Conservation (phyloP, 345 rosid genomes). For the Erysimum cheiranthoides region DNA sequence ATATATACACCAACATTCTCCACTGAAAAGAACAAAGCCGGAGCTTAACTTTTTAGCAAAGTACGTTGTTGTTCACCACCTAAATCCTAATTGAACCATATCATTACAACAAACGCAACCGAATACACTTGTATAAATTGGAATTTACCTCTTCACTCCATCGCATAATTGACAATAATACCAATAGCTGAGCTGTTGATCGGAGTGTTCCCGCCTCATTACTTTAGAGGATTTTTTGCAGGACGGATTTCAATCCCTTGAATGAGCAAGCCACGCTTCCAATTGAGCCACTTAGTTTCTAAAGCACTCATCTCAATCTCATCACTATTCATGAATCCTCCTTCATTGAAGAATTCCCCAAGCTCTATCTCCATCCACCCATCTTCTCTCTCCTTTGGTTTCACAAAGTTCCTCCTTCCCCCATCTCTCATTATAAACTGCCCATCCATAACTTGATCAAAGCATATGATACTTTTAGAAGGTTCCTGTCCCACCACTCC, state of each 20-base stretch:
- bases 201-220: neutral
- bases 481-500: conserved; percentile 28
- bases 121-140: neutral
- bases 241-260: conserved; percentile 27
- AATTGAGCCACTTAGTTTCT: neutral
- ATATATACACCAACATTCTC: too few species aligned
- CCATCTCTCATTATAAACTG: neutral
- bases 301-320: conserved; percentile 17
- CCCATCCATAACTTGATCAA: neutral
- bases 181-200: neutral
- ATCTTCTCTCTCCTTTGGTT: conserved; percentile 13
- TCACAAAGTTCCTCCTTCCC: neutral
- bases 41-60: neutral
- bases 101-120: neutral
- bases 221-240: neutral
- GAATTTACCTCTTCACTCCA: neutral
- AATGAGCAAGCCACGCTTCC: conserved; percentile 24
- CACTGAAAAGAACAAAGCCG: too few species aligned
- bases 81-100: neutral
- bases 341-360: conserved; percentile 14
- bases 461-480: conserved; percentile 18
- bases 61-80: neutral
- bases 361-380: conserved; percentile 32
- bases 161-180: neutral
- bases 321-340: neutral